phyloP scores from a whole-genome alignment of 768 basidiomycete genomes.

The Lentinula sp. region DNA sequence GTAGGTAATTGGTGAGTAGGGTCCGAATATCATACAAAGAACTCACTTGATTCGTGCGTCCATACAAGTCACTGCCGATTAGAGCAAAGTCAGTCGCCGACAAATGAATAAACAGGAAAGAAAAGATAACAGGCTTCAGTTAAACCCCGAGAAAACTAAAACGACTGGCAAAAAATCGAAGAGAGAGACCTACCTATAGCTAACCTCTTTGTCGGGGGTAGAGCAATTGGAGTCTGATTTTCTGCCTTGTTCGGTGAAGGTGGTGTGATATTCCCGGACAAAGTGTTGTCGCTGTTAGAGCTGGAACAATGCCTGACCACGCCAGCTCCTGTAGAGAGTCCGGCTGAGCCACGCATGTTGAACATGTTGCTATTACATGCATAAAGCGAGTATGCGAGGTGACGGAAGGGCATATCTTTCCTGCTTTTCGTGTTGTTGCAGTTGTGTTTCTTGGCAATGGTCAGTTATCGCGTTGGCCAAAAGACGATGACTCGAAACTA shows the following conservation, averaged over 20 bases:
- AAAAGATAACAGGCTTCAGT: neutral
- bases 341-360: neutral
- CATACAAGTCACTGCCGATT: constrained; percentile 41
- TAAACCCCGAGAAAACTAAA: no score
- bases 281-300: neutral
- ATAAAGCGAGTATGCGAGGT: constrained; percentile 1
- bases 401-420: neutral
- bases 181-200: neutral
- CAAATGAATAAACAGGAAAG: neutral
- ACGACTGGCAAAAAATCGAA: neutral
- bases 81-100: neutral
- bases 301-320: neutral
- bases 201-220: neutral
- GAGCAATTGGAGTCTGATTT: neutral
- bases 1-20: neutral
- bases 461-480: no score
- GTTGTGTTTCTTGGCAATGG: no score
- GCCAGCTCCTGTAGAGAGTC: neutral
- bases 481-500: no score
- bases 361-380: constrained; percentile 1
- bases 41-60: constrained; percentile 45
- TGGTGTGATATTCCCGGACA: neutral
- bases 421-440: no score
- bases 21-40: neutral
- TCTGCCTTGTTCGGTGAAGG: neutral